Evolutionary conservation across 768 basidiomycete genomes (phyloP), one percentile per base, ranked within the genome.

Genomic region (Tulasnella sp.): DNA sequence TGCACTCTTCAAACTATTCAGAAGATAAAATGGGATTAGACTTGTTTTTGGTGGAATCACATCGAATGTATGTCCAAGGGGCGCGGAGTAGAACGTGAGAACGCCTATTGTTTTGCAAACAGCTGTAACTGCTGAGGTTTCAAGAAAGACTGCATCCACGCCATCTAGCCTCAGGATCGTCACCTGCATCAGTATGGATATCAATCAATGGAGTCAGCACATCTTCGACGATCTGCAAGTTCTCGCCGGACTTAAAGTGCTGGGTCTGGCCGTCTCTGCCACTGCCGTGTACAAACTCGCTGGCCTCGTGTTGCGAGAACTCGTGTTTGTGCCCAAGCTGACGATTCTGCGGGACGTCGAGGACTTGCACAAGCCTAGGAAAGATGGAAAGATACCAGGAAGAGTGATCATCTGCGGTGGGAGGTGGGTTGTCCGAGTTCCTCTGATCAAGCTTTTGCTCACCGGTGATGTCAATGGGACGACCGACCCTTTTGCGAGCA

Each of bases 351-450:
- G 37, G 29, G 71, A 72, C 40, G 35, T 72, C 3, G 29, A 63
- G 37, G 22, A 72, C 62, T 44, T 72, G 62, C 59, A 62, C 8
- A 66, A 72, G 29, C 71, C 35, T 8, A 39, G 71, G 29, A 72
- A 64, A 62, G 71, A 41, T 42, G 35, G 41, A 3, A 72, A 64
- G 39, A 22, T 72, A 29, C 62, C 36, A 22, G 71, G 71, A 39
- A 72, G 39, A 41, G 71, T 29, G 4, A 34, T 72, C 16, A 62
- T 72, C 2, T 63, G 62, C 37, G 71, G 71, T 3, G 71, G 71
- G 22, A 72, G 71, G 71, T 72, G 3, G 6, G 62, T 41, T 34
- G 9, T 59, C 0, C 26, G 6, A n/a, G n/a, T 37, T 17, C n/a
- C n/a, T n/a, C n/a, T n/a, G n/a, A n/a, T n/a, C n/a, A n/a, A n/a